phyloP scores from a whole-genome alignment of 2,329 filamentous ascomycete species.

The Aspergillus phoenicis region DNA sequence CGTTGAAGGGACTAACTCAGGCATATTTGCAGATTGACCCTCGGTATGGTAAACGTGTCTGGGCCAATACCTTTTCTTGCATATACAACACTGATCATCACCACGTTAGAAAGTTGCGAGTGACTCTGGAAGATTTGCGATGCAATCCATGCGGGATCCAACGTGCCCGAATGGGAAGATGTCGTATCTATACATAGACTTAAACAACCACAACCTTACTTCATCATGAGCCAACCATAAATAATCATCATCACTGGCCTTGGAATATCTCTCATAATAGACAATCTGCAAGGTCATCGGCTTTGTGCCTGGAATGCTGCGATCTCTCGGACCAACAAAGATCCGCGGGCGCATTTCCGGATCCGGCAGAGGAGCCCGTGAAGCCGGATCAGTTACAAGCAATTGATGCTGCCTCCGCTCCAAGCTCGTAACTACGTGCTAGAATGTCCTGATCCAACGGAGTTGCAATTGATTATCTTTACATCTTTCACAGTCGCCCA shows the following conservation, averaged over 20 bases:
- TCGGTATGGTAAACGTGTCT: not conserved
- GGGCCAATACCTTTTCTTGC: not conserved
- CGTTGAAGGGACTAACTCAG: not conserved
- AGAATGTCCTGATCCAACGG: constrained; percentile 13
- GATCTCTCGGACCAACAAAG: constrained; percentile 8
- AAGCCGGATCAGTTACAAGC: constrained; percentile 4
- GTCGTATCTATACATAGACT: not conserved
- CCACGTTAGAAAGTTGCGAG: not conserved
- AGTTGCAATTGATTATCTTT: not conserved
- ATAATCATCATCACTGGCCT: not conserved
- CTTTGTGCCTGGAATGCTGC: constrained; percentile 1
- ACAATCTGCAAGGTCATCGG: not conserved
- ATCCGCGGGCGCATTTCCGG: constrained; percentile 2
- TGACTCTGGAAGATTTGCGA: not conserved
- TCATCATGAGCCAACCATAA: no score
- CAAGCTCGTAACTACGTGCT: not conserved
- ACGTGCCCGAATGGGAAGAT: not conserved
- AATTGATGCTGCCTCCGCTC: constrained; percentile 5
- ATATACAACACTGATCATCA: not conserved
- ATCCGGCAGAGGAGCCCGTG: not conserved
- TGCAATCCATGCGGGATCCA: not conserved
- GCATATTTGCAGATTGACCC: not conserved
- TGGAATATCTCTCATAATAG: not conserved
- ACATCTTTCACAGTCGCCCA: constrained; percentile 17
- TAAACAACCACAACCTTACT: not conserved